Evolutionary conservation across 2,329 filamentous ascomycete species (phyloP), one percentile per base, ranked within the genome.

Genomic region (Pseudogymnoascus sp.): DNA sequence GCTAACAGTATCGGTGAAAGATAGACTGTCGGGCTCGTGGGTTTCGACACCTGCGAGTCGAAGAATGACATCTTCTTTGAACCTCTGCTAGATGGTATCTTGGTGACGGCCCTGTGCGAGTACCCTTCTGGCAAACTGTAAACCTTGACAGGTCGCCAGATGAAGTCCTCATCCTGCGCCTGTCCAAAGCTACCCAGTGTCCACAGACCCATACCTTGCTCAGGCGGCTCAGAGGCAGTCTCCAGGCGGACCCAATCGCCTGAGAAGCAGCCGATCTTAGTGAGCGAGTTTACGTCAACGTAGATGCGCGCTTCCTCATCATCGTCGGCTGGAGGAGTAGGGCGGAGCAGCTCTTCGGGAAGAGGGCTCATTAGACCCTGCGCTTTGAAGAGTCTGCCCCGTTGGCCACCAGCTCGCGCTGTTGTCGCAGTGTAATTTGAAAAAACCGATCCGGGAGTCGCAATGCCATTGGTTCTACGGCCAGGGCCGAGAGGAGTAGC

Each of bases 211-310:
- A 85, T 84, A 16, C 81, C 89, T 73, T 85, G 89, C 14, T 80
- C 78, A 21, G 84, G 88, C 64, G 90, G 89, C 72, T 92, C 90
- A 67, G 89, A 83, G 0, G 90, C 84, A 5, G 85, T 82, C 76
- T 96, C 91, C 10, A 97, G 81, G 21, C 89, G 87, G 10, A 96
- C 91, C 95, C 95, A 99, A 72, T 99, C 95, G 31, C 95, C 95
- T 0, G 93, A 97, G 73, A 99, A 99, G 75, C 93, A 97, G 14
- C 93, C 93, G 62, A 99, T 89, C 69, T 93, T 92, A 12, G 91
- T 89, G 18, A 99, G 77, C 1, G 91, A 90, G 64, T 85, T 88
- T 6, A 96, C 89, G 70, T 97, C 92, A 4, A 99, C 93, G 71
- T 93, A 99, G 1, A 97, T 84, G 59, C 95, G 87, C 1, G 91